Conservation (phyloP, 306 rosid species). For the Vigna nakashimae region DNA sequence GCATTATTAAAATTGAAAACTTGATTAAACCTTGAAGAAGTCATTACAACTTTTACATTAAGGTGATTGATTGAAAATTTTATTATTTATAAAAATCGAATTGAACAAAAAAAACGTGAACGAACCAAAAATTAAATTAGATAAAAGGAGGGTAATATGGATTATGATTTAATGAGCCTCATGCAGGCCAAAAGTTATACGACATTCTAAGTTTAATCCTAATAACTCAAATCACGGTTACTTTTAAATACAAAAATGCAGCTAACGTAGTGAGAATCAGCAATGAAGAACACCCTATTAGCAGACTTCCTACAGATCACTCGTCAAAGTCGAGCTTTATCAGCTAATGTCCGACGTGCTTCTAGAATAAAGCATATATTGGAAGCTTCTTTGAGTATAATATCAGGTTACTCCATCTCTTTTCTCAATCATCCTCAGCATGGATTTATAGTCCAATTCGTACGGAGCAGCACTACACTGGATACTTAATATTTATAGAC, state of each 20-base stretch:
- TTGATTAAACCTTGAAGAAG: too few relatives aligned
- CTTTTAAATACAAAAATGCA: not conserved
- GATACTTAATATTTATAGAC: not conserved
- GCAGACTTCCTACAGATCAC: constrained; percentile 1
- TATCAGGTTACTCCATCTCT: constrained; percentile 17
- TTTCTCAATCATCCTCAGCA: constrained; percentile 6
- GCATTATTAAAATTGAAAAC: too few relatives aligned
- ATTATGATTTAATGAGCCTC: not conserved
- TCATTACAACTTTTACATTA: too few relatives aligned
- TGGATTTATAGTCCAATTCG: constrained; percentile 6
- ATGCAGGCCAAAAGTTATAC: not conserved
- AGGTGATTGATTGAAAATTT: too few relatives aligned
- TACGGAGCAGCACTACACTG: constrained; percentile 7
- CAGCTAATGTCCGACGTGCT: not conserved
- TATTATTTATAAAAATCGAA: too few relatives aligned
- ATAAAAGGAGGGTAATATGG: not conserved
- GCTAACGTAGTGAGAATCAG: not conserved
- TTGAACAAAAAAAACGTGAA: too few relatives aligned
- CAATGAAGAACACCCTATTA: not conserved
- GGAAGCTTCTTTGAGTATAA: constrained; percentile 18
- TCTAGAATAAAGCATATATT: not conserved
- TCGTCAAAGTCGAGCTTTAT: constrained; percentile 2
- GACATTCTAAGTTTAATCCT: not conserved
- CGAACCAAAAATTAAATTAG: not conserved
- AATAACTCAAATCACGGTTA: not conserved